Conservation (phyloP, 352 stramenopile species). For the Phytophthora pluvialis region DNA sequence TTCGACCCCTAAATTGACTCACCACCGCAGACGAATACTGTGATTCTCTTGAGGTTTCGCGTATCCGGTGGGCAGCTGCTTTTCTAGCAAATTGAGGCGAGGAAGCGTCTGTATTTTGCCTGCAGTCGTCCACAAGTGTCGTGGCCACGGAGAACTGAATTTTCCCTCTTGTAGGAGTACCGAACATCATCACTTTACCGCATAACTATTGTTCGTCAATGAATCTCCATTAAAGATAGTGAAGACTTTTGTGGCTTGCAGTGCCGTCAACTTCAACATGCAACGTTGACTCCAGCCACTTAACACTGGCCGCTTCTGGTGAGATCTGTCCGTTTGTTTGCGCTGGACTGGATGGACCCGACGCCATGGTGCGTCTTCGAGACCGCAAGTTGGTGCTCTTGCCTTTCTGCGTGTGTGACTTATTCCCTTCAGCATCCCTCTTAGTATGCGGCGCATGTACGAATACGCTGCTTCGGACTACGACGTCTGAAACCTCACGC, state of each 20-base stretch:
- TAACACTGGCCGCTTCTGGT: slow-evolving; percentile 15
- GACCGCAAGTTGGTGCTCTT: slow-evolving; percentile 1
- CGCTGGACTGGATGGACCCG: slow-evolving; percentile 9
- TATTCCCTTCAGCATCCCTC: slow-evolving; percentile 18
- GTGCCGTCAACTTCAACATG: slow-evolving; percentile 12
- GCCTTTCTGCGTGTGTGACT: slow-evolving; percentile 11
- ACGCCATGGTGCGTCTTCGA: neutral
- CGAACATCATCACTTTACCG: neutral
- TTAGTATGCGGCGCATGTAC: neutral
- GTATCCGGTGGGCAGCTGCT: neutral
- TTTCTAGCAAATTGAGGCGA: neutral
- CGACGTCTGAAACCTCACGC: neutral
- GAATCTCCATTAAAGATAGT: neutral
- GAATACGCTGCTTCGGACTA: neutral
- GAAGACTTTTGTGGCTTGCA: slow-evolving; percentile 10
- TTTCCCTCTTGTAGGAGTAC: no score
- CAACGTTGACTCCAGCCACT: slow-evolving; percentile 3
- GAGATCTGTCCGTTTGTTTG: slow-evolving; percentile 23
- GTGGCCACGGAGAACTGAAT: no score
- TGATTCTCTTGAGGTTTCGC: no score
- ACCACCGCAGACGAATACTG: no score
- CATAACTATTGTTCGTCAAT: neutral
- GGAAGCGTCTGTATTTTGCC: no score
- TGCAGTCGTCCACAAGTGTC: no score
- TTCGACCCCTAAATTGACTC: no score